Conservation (phyloP, 2,329 filamentous ascomycete species). For the Cercospora zeina region DNA sequence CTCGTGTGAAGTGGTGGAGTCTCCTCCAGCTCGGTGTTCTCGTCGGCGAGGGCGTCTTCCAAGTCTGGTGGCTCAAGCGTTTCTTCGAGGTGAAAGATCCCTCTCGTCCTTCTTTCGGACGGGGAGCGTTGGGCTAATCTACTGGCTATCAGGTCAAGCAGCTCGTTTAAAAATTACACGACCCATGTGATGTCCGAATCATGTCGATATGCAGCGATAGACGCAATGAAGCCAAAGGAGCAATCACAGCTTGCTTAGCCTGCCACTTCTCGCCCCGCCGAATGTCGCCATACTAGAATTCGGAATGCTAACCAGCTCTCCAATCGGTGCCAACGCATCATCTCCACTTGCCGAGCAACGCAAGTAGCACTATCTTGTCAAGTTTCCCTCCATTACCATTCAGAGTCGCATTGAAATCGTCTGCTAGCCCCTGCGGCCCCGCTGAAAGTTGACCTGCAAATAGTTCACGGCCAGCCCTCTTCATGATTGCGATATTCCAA, state of each 20-base stretch:
- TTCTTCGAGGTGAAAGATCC: conserved; percentile 57
- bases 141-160: conserved; percentile 42
- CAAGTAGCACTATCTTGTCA: background rate
- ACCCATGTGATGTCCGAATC: conserved; percentile 12
- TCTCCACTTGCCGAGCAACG: background rate
- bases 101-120: conserved; percentile 34
- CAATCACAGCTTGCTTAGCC: conserved; percentile 3
- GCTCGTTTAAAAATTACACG: conserved; percentile 36
- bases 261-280: background rate
- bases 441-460: too few relatives aligned
- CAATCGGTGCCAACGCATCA: too few relatives aligned
- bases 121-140: conserved; percentile 37
- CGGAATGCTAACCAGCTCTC: background rate
- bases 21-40: conserved; percentile 90
- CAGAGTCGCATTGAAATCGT: background rate
- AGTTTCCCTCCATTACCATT: background rate
- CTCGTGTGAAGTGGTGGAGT: conserved; percentile 99
- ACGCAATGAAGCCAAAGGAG: conserved; percentile 13
- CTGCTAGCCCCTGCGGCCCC: background rate
- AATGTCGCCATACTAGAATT: background rate
- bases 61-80: conserved; percentile 98
- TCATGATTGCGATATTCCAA: background rate
- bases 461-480: too few relatives aligned
- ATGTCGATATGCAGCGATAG: conserved; percentile 21
- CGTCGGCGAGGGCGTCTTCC: conserved; percentile 89